Base-by-base conservation (phyloP, 106 monocot species). In the Apostasia ramifera region DNA sequence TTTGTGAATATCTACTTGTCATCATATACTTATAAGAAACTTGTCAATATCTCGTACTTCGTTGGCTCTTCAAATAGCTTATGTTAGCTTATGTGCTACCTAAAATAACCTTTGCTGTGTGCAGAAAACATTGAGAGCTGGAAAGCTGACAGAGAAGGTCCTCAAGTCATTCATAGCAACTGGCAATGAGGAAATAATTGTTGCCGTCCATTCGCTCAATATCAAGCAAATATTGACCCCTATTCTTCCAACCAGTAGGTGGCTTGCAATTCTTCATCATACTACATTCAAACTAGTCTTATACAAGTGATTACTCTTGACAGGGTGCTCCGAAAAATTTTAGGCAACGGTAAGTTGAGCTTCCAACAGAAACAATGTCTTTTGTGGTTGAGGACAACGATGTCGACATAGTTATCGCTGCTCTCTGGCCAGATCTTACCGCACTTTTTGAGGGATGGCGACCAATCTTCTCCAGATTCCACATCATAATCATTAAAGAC, bases 261-360 rank as follows among this genome's bases (percentile, higher is more conserved):
- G 13, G 69, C 55, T 60, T 13, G 4, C 57, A 71, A 57, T 41
- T 52, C 2, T 73, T 55, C 41, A 7, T 4, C 46, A 40, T 39
- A 40, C 48, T 41, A 45, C 9, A 39, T 26, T 8, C 40, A 26
- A 57, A 3, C 47, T 4, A 72, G 5, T 63, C 1, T 3, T 53
- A 55, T 42, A 63, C 13, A 14, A 62, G 5, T 53, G 47, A 5
- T 66, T 39, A 8, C 39, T 40, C 62, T 26, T 62, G 71, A 53
- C 84, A 95, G 91, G 91, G 65, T 95, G 95, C 77, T 95, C 91
- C 47, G 91, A 89, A 67, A 88, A 74, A 55, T 91, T 91, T 53
- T 91, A 79, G 66, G 15, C 53, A 44, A 53, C 41, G 1, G 44
- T 61, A 55, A 44, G 49, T 61, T 57, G 9, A 43, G 6, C 40